Evolutionary conservation across 2,329 filamentous ascomycete species (phyloP).

Genomic region (Knoxdaviesia proteae): DNA sequence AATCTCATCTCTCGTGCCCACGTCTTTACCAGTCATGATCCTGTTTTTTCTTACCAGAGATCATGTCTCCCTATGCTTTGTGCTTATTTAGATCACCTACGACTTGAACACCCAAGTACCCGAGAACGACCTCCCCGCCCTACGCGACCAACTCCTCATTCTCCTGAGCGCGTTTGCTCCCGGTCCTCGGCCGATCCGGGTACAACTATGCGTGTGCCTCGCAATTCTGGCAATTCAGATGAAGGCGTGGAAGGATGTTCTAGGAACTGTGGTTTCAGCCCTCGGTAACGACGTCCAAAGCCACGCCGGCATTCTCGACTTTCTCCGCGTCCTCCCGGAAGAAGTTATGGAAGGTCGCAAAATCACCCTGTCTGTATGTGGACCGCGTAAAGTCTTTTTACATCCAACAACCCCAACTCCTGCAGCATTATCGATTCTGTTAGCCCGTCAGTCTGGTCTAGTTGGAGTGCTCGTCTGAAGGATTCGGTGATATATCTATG

Average conservation of each 20-base stretch:
- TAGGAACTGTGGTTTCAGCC: constrained; percentile 58
- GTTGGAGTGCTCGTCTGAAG: not conserved
- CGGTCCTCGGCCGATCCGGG: constrained; percentile 66
- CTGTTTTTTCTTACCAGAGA: not conserved
- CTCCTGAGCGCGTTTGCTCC: constrained; percentile 64
- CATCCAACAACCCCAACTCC: constrained; percentile 15
- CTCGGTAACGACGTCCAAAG: constrained; percentile 59
- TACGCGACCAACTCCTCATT: constrained; percentile 67
- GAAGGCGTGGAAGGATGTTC: constrained; percentile 84
- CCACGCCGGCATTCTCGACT: constrained; percentile 79
- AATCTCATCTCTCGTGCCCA: not conserved
- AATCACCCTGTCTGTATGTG: constrained; percentile 96
- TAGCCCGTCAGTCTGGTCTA: not conserved
- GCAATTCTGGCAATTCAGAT: constrained; percentile 93
- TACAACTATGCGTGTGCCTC: constrained; percentile 86
- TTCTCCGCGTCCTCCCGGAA: constrained; percentile 88
- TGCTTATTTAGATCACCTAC: constrained; percentile 59
- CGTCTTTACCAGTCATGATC: not conserved
- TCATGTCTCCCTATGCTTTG: not conserved
- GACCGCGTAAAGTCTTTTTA: constrained; percentile 24
- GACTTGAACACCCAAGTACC: constrained; percentile 75
- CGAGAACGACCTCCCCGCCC: constrained; percentile 46
- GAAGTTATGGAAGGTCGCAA: constrained; percentile 98
- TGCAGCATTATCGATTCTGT: constrained; percentile 1
- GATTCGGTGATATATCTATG: too few species aligned